A percentile compares a stretch with the other conserved stretches of the same genome.
These are phyloP conservation scores for Salix exigua DNA, from an alignment of 345 rosid genomes.

Conservation along the genomic window DNA sequence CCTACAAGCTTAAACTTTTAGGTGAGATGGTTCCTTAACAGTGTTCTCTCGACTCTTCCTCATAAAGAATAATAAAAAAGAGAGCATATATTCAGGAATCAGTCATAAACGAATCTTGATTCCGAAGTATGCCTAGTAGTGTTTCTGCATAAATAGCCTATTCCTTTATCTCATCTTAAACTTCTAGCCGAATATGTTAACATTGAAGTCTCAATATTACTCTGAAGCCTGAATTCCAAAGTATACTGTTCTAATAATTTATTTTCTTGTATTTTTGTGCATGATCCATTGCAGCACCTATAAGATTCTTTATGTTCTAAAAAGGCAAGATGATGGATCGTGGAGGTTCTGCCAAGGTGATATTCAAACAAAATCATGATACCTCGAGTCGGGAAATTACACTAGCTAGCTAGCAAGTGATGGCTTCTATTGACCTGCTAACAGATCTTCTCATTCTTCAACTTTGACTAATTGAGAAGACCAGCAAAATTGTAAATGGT, in stretches of 20 bases:
- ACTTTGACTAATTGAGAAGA: background rate
- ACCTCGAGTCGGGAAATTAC: background rate
- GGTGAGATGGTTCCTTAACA: too few relatives aligned
- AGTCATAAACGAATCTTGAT: background rate
- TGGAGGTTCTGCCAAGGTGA: slow-evolving; percentile 83
- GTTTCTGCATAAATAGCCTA: background rate
- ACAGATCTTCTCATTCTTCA: background rate
- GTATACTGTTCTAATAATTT: background rate
- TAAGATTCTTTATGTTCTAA: slow-evolving; percentile 59
- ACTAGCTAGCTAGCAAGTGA: too few relatives aligned
- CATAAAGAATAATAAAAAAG: background rate
- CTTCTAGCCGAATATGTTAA: background rate
- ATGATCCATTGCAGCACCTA: slow-evolving; percentile 52
- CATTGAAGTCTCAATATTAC: too few relatives aligned
- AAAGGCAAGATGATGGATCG: slow-evolving; percentile 74
- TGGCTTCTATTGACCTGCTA: background rate
- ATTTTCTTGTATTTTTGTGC: background rate
- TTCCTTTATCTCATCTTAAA: too few relatives aligned
- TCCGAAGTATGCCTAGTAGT: background rate
- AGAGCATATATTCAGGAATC: background rate
- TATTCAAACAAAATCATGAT: slow-evolving; percentile 52
- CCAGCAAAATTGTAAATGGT: background rate
- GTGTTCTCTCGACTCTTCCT: too few relatives aligned
- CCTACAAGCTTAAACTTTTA: too few relatives aligned
- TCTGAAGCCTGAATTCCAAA: background rate